Evolutionary conservation across 257 asterid species (phyloP), one percentile per base, ranked within the genome.

Genomic region (Salvia splendens): DNA sequence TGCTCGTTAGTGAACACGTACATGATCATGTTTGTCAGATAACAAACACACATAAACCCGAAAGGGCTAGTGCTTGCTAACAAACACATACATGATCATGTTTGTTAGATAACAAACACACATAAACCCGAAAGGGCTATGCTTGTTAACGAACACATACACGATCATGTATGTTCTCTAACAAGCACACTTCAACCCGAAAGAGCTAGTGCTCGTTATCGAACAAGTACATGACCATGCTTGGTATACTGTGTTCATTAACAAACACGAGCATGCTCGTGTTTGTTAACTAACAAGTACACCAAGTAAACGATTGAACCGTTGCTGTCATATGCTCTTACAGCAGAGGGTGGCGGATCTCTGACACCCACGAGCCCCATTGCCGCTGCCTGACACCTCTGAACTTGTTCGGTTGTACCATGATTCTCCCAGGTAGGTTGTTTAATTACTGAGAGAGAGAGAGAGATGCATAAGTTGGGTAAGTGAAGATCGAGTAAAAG

Each of bases 351-450:
- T 87, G 95, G 77, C 91, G 91, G 71, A 87, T 87, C 65, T 87
- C 95, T 64, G 95, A 85, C 73, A 88, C 93, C 93, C 96, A 88
- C 58, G 96, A 86, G 53, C 95, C 95, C 95, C 95, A 88, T 82
- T 88, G 92, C 63, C 95, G 92, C 61, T 88, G 92, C 81, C 96
- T 84, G 85, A 88, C 93, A 77, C 93, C 96, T 81, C 87, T 84
- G 87, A 84, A 86, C 78, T 88, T 88, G 62, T 73, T 86, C 3
- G 87, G 80, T 42, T 76, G 89, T 70, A 84, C 93, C 96, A 86
- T 59, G 47, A 30, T 72, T 14, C 30, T 59, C 51, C 43, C 11
- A 24, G 51, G 40, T 8, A 33, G 9, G 30, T 24, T 24, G 30
- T 24, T 24, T 24, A 24, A 24, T 43, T 28, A 46, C 15, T 12